phyloP scores from a whole-genome alignment of 2,329 filamentous ascomycete species.

The Geosmithia flava region DNA sequence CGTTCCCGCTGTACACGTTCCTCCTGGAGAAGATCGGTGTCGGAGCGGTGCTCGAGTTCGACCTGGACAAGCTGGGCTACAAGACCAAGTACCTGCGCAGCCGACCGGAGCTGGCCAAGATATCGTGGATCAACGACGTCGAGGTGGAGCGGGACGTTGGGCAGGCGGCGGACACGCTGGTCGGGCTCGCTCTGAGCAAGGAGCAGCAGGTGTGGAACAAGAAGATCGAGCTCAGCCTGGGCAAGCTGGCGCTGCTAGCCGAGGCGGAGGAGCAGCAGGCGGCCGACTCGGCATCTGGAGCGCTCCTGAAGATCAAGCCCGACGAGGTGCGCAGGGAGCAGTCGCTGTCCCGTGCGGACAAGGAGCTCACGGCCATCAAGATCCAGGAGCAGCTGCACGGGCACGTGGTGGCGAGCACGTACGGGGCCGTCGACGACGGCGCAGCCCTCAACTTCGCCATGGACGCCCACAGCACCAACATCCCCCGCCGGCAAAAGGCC shows the following conservation, averaged over 20 bases:
- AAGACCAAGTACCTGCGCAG: slow-evolving; percentile 70
- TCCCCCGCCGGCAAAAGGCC: slow-evolving; percentile 47
- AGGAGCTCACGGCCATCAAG: slow-evolving; percentile 54
- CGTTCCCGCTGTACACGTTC: slow-evolving; percentile 68
- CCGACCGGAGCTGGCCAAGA: slow-evolving; percentile 57
- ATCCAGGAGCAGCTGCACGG: slow-evolving; percentile 71
- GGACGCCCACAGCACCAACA: slow-evolving; percentile 47
- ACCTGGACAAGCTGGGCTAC: slow-evolving; percentile 53
- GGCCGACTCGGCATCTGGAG: slow-evolving; percentile 10
- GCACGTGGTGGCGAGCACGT: slow-evolving; percentile 56
- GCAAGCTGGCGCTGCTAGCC: slow-evolving; percentile 69
- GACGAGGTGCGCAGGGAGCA: slow-evolving; percentile 25
- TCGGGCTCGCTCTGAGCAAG: slow-evolving; percentile 54
- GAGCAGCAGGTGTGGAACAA: slow-evolving; percentile 85
- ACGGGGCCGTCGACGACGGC: slow-evolving; percentile 64
- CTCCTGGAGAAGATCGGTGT: slow-evolving; percentile 57
- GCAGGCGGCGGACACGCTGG: slow-evolving; percentile 58
- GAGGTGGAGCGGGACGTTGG: slow-evolving; percentile 62
- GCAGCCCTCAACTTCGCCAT: slow-evolving; percentile 68
- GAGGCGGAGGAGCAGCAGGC: slow-evolving; percentile 27
- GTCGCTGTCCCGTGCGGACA: slow-evolving; percentile 41
- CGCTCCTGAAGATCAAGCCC: slow-evolving; percentile 20
- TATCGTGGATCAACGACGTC: slow-evolving; percentile 94
- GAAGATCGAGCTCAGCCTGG: slow-evolving; percentile 81
- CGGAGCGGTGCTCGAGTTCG: slow-evolving; percentile 57